phyloP scores from a whole-genome alignment of 1,284 basidiomycete genomes.

The Meira nashicola region DNA sequence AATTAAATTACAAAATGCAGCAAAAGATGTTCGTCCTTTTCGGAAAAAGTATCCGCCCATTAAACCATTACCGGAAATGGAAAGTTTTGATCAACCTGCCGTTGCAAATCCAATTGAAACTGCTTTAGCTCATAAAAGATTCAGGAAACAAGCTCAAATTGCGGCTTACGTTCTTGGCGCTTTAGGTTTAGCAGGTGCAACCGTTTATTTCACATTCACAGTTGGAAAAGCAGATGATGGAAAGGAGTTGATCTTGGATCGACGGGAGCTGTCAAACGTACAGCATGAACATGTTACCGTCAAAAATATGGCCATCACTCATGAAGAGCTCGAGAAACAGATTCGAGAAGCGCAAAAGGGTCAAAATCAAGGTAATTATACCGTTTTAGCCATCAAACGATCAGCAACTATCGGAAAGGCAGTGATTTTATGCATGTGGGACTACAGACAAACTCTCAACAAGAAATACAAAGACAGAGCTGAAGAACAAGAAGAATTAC shows the following conservation, averaged over 20 bases:
- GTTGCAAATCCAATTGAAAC: conserved; percentile 47
- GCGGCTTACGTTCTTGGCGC: neutral
- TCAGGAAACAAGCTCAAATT: conserved; percentile 26
- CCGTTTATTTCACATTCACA: conserved; percentile 23
- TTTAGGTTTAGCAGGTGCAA: conserved; percentile 17
- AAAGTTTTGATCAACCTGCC: conserved; percentile 48
- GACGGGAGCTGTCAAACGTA: neutral
- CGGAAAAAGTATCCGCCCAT: conserved; percentile 42
- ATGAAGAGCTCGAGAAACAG: conserved; percentile 37
- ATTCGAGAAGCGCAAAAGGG: conserved; percentile 34
- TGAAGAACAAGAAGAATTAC: conserved; percentile 35
- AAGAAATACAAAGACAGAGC: conserved; percentile 28
- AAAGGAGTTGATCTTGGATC: neutral
- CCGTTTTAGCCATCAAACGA: conserved; percentile 34
- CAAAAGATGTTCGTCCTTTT: conserved; percentile 22
- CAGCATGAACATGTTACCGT: conserved; percentile 3
- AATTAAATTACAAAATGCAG: no score
- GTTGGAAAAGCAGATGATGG: conserved; percentile 31
- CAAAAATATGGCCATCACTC: conserved; percentile 26
- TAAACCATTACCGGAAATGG: conserved; percentile 30
- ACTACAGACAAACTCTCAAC: conserved; percentile 46
- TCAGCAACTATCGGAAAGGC: conserved; percentile 50
- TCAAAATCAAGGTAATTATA: conserved; percentile 18
- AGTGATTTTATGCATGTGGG: conserved; percentile 48
- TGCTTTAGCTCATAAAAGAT: conserved; percentile 41